These are phyloP conservation scores for rapeseed (Brassica napus) DNA, from an alignment of 345 rosid species.

Conservation along the genomic window DNA sequence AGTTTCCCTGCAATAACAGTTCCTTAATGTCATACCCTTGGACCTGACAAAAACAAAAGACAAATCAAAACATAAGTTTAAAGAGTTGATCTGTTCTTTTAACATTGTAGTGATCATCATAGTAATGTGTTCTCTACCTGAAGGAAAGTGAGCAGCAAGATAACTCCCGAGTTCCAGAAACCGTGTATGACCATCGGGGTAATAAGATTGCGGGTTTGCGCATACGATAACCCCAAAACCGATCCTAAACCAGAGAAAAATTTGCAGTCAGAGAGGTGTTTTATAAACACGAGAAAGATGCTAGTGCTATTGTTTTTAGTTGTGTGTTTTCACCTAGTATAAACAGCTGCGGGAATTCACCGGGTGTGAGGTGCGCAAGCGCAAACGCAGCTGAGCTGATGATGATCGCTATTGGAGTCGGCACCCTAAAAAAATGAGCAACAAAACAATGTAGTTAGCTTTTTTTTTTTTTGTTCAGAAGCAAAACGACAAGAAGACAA, in stretches of 20 bases:
- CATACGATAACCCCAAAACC: conserved; percentile 79
- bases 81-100: neutral
- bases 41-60: conserved; percentile 42
- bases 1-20: conserved; percentile 55
- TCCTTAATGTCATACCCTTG: conserved; percentile 91
- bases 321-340: conserved; percentile 55
- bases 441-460: neutral
- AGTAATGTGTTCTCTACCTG: conserved; percentile 51
- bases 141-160: conserved; percentile 78
- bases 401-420: conserved; percentile 77
- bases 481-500: neutral
- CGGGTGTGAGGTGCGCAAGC: conserved; percentile 85
- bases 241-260: conserved; percentile 45
- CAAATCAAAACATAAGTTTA: neutral
- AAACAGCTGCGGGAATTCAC: conserved; percentile 90
- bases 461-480: neutral
- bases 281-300: neutral
- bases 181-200: conserved; percentile 84
- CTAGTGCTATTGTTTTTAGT: conserved; percentile 1
- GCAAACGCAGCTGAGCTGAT: conserved; percentile 95
- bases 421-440: conserved; percentile 56
- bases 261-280: neutral
- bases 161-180: conserved; percentile 86
- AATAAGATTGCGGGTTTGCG: conserved; percentile 85
- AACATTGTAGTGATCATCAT: neutral